These are phyloP conservation scores for Globisporangium nodosum DNA, from an alignment of 352 stramenopile species.

Conservation along the genomic window DNA sequence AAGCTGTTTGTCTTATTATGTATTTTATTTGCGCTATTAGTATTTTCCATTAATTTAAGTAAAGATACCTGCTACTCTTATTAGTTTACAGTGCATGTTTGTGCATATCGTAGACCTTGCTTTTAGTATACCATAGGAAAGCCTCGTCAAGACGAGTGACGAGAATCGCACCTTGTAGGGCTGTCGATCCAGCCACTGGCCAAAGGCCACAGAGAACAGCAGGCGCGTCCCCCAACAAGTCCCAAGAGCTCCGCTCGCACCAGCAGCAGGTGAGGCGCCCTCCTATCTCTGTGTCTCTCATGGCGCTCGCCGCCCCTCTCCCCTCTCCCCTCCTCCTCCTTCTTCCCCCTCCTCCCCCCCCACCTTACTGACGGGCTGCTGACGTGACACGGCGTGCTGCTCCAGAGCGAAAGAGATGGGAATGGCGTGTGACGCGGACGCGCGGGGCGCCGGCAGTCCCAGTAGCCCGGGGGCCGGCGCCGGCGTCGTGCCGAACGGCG, in stretches of 20 bases:
- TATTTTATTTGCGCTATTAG: too few species aligned
- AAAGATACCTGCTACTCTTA: too few species aligned
- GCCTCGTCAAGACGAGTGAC: neutral
- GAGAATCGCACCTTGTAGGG: neutral
- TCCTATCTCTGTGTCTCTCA: too few species aligned
- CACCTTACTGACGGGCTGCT: neutral
- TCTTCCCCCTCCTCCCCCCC: too few species aligned
- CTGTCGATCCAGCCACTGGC: neutral
- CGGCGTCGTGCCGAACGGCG: neutral
- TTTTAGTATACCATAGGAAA: neutral
- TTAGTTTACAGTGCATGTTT: too few species aligned
- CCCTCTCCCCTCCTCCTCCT: too few species aligned
- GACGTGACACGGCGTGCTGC: too few species aligned
- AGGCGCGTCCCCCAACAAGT: neutral
- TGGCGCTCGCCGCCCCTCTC: too few species aligned
- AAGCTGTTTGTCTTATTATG: too few species aligned
- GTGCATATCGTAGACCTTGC: neutral
- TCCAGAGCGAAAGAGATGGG: slow-evolving; percentile 26
- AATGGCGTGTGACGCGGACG: slow-evolving; percentile 58
- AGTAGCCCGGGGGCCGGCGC: slow-evolving; percentile 11
- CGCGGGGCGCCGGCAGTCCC: slow-evolving; percentile 20
- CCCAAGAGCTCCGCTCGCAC: too few species aligned
- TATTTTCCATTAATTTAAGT: too few species aligned
- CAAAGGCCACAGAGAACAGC: slow-evolving; percentile 1
- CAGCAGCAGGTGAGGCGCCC: too few species aligned